Evolutionary conservation across 2,329 filamentous ascomycete genomes (phyloP).

Genomic region (Microsporum canis): DNA sequence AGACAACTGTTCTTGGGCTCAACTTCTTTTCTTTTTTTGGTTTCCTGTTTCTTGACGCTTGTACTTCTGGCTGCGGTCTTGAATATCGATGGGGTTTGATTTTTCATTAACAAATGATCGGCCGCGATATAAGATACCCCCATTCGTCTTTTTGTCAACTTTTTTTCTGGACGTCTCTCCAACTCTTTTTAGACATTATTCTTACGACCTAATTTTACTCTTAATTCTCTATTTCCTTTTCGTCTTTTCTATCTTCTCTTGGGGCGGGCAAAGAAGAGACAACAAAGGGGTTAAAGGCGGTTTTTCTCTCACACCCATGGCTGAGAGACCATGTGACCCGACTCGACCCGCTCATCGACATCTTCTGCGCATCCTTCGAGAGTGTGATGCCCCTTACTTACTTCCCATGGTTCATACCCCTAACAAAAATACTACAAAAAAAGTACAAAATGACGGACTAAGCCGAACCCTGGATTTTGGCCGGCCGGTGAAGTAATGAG

Average conservation of each 20-base stretch:
- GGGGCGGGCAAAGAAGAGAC: too few relatives aligned
- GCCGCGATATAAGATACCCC: conserved; percentile 4
- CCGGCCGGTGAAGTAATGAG: background rate
- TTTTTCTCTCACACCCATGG: background rate
- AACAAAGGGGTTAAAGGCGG: background rate
- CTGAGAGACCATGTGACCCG: background rate
- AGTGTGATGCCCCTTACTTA: background rate
- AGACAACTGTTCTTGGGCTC: background rate
- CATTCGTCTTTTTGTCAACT: background rate
- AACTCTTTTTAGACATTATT: background rate
- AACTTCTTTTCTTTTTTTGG: background rate
- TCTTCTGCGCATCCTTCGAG: background rate
- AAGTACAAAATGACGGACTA: background rate
- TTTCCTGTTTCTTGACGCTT: background rate
- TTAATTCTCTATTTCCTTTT: background rate
- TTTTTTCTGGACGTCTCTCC: background rate
- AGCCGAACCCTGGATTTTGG: background rate
- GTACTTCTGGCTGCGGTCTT: background rate
- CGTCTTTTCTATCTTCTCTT: background rate
- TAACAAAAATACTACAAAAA: background rate
- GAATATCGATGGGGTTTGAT: background rate
- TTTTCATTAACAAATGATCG: background rate
- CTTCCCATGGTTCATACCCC: background rate
- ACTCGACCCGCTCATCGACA: background rate
- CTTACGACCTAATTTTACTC: background rate